Conservation (phyloP, 768 basidiomycete species). For the Strobilomyces confusus region DNA sequence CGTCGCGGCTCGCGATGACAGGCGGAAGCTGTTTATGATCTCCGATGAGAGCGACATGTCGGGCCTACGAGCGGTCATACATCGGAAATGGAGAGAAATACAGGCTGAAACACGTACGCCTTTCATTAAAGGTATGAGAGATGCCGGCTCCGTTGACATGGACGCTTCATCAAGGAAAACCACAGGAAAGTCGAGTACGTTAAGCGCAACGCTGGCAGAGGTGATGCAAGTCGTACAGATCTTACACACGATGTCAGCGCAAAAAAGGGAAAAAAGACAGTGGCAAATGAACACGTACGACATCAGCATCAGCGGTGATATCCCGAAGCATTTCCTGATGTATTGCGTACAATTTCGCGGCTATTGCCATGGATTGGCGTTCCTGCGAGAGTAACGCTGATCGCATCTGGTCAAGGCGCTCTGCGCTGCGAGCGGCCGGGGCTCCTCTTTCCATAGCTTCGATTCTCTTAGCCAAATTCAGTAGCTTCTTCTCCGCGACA, state of each 20-base stretch:
- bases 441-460: conserved; percentile 13
- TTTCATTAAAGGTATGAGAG: conserved; percentile 90
- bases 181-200: conserved; percentile 82
- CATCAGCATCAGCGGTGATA: conserved; percentile 63
- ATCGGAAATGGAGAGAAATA: conserved; percentile 9
- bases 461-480: conserved; percentile 27
- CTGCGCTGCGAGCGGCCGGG: conserved; percentile 11
- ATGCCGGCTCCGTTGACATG: conserved; percentile 94
- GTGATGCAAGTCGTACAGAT: conserved; percentile 89
- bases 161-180: conserved; percentile 95
- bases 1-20: conserved; percentile 75
- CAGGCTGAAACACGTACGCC: conserved; percentile 56
- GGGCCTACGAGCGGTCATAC: conserved; percentile 46
- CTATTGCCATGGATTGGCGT: conserved; percentile 31
- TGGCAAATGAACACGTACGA: conserved; percentile 45
- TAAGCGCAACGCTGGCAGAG: conserved; percentile 60
- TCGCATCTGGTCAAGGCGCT: conserved; percentile 30
- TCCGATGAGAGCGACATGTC: conserved; percentile 86
- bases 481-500: conserved; percentile 21
- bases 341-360: conserved; percentile 47
- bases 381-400: conserved; percentile 23
- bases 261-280: background rate
- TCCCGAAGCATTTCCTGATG: conserved; percentile 63
- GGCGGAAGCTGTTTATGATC: conserved; percentile 96
- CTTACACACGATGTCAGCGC: conserved; percentile 32